Conservation (phyloP, 345 rosid species). For the Arabidopsis suecica region DNA sequence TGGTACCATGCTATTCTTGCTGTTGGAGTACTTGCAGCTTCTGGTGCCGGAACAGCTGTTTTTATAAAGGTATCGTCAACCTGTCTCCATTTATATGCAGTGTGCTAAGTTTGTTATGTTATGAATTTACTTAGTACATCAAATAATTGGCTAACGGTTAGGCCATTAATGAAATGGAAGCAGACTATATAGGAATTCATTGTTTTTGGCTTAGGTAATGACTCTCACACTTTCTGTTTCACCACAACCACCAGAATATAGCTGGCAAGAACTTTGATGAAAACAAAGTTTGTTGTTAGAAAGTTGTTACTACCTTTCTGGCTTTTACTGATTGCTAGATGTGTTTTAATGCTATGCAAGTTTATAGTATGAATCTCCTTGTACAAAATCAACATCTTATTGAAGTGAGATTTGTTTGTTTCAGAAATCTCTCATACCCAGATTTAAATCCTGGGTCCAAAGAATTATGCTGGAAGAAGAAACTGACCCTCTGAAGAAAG, state of each 20-base stretch:
- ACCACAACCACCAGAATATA: not conserved
- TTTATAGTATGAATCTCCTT: constrained; percentile 9
- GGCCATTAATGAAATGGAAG: constrained; percentile 2
- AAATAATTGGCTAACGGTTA: not conserved
- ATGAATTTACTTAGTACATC: not conserved
- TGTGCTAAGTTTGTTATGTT: not conserved
- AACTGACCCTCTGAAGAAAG: constrained; percentile 53
- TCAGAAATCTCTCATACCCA: constrained; percentile 78
- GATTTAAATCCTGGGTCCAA: constrained; percentile 89
- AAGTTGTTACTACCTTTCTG: not conserved
- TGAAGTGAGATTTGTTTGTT: constrained; percentile 39
- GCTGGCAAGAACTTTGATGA: not conserved
- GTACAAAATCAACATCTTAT: constrained; percentile 20
- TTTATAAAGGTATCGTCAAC: constrained; percentile 63
- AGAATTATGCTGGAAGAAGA: constrained; percentile 80
- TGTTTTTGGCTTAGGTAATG: constrained; percentile 16
- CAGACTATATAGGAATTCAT: not conserved
- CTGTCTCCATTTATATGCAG: constrained; percentile 7
- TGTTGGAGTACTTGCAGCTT: constrained; percentile 77
- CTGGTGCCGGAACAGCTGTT: constrained; percentile 89
- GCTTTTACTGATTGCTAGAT: constrained; percentile 6
- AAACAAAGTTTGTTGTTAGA: not conserved
- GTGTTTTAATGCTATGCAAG: constrained; percentile 23
- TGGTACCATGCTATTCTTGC: constrained; percentile 90
- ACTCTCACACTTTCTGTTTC: not conserved